Conservation (phyloP, 176 grass and related monocot species). For the Carex littledalei region DNA sequence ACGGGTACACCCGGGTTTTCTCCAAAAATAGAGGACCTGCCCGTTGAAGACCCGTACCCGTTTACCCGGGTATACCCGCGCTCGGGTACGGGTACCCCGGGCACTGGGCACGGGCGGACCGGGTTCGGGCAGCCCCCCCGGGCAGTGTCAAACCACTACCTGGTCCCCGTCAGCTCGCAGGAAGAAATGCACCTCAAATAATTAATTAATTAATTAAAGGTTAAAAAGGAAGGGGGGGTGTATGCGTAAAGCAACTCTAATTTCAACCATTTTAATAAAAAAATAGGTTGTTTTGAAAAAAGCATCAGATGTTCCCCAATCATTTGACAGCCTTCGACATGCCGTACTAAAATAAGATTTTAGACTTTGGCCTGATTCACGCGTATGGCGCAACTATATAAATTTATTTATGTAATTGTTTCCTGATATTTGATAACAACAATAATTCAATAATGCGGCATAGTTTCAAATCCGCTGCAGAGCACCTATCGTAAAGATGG, state of each 20-base stretch:
- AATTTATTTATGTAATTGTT: neutral
- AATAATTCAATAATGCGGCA: too few relatives aligned
- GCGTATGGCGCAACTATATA: neutral
- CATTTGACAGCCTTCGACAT: constrained; percentile 22
- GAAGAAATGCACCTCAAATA: neutral
- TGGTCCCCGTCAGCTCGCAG: neutral
- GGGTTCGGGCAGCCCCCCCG: too few relatives aligned
- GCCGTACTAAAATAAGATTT: neutral
- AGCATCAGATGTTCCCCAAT: constrained; percentile 15
- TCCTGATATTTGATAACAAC: too few relatives aligned
- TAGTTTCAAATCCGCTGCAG: neutral
- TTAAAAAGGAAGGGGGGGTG: neutral
- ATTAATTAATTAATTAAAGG: neutral
- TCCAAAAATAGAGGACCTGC: too few relatives aligned
- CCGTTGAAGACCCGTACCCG: too few relatives aligned
- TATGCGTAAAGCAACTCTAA: neutral
- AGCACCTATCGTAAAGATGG: neutral
- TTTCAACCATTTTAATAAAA: constrained; percentile 8
- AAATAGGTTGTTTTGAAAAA: constrained; percentile 15
- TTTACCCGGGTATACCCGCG: too few relatives aligned
- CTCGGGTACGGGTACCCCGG: too few relatives aligned
- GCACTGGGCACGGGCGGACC: too few relatives aligned
- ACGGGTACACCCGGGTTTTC: too few relatives aligned
- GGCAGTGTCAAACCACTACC: too few relatives aligned
- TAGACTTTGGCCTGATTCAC: neutral